Conservation (phyloP, 116 monocot species). For the Posidonia oceanica region DNA sequence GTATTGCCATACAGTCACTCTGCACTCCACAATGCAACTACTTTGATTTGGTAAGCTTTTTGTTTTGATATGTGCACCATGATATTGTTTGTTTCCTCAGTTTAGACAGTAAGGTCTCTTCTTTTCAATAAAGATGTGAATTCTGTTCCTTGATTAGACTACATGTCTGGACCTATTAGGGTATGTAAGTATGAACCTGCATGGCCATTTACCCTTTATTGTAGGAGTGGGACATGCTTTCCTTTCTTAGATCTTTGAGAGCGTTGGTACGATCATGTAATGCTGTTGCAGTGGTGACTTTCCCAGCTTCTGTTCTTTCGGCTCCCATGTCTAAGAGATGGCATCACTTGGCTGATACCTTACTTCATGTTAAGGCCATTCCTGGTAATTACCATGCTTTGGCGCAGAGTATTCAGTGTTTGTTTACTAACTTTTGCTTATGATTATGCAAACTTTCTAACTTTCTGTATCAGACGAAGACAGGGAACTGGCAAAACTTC, state of each 20-base stretch:
- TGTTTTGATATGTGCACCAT: background rate
- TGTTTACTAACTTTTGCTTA: background rate
- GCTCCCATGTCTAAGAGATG: slow-evolving; percentile 70
- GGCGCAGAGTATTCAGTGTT: background rate
- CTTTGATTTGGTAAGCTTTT: slow-evolving; percentile 40
- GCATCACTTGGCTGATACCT: slow-evolving; percentile 93
- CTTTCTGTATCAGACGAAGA: slow-evolving; percentile 60
- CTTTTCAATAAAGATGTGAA: too few species aligned
- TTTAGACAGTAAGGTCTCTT: too few species aligned
- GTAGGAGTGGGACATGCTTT: slow-evolving; percentile 97
- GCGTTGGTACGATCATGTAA: slow-evolving; percentile 71
- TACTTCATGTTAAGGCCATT: slow-evolving; percentile 73
- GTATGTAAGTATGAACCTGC: too few species aligned
- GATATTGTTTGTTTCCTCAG: too few species aligned
- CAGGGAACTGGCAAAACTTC: slow-evolving; percentile 76
- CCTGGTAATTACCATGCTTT: slow-evolving; percentile 34
- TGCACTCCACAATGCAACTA: slow-evolving; percentile 82
- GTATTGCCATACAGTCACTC: slow-evolving; percentile 88
- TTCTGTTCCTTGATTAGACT: too few species aligned
- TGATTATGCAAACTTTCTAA: background rate
- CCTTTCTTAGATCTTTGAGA: slow-evolving; percentile 76
- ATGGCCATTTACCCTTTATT: slow-evolving; percentile 4
- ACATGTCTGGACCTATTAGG: too few species aligned
- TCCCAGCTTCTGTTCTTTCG: slow-evolving; percentile 61
- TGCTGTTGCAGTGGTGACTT: slow-evolving; percentile 83